Conservation (phyloP, 257 asterid genomes). For the Nicotiana obtusifolia region DNA sequence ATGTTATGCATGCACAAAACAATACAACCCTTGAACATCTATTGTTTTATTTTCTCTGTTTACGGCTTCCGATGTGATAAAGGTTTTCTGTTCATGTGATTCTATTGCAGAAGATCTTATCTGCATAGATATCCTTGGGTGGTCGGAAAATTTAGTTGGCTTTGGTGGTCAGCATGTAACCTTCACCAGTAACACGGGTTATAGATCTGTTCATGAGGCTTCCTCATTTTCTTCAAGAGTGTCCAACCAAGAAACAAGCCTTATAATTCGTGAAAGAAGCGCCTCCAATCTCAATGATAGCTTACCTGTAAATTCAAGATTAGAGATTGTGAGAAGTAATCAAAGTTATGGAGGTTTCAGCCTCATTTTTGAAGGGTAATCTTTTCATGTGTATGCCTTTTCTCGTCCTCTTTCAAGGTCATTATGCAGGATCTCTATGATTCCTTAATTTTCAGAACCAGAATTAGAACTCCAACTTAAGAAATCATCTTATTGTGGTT, state of each 20-base stretch:
- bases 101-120: conserved; percentile 57
- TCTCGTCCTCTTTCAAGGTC: background rate
- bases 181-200: conserved; percentile 19
- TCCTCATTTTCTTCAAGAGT: conserved; percentile 40
- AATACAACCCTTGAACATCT: background rate
- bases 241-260: conserved; percentile 25
- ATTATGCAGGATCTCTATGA: background rate
- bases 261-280: conserved; percentile 27
- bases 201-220: conserved; percentile 22
- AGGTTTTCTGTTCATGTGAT: conserved; percentile 7
- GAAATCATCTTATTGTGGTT: background rate
- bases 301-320: conserved; percentile 36
- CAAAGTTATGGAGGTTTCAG: conserved; percentile 42
- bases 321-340: conserved; percentile 44
- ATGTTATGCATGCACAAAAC: background rate
- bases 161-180: conserved; percentile 31
- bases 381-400: conserved; percentile 5
- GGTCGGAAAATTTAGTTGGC: conserved; percentile 32
- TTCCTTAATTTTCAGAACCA: background rate
- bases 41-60: conserved; percentile 4
- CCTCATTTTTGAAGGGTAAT: conserved; percentile 80
- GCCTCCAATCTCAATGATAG: conserved; percentile 27
- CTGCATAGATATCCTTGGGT: conserved; percentile 44
- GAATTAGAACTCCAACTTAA: background rate
- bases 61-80: conserved; percentile 12